Evolutionary conservation across 2,329 filamentous ascomycete genomes (phyloP), one percentile per base, ranked within the genome.

Genomic region (Trichoderma pleuroti): DNA sequence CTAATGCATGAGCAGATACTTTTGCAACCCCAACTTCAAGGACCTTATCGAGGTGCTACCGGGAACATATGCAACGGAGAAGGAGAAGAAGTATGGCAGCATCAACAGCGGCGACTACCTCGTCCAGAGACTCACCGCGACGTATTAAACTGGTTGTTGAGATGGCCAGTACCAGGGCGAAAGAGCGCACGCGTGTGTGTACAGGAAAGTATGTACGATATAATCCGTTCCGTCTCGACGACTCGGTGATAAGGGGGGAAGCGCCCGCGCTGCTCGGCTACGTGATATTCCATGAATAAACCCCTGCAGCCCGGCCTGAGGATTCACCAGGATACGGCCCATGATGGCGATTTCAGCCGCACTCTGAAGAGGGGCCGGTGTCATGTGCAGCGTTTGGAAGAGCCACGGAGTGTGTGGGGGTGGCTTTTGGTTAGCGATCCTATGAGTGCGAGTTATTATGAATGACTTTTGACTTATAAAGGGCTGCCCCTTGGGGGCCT

Each of bases 11-110:
- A 42, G 12, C 59, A 88, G 86, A 4, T 97, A 97, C 82, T 97
- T 97, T 79, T 97, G 93, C 84, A 95, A 97, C 75, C 93, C 93
- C 10, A 94, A 97, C 77, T 91, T 89, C 78, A 87, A 92, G 72
- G 87, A 86, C 74, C 83, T 87, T 69, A 97, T 97, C 74, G 92
- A 96, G 75, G 92, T 91, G 1, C 88, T 97, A 57, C 93, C 93
- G 0, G 92, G 92, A 0, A 97, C 93, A 0, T 95, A 88, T 77
- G 82, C 80, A 1, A 78, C 80, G 4, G 86, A 91, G 72, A 82
- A 83, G 70, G 88, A 91, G 54, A 95, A 92, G 84, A 96, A 94
- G 82, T 97, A 97, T 76, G 82, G 86, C 39, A 89, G 87, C 1
- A 90, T 97, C 75, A 92, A 90, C 71, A 92, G 91, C 75, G 93